Evolutionary conservation across 257 asterid genomes (phyloP).

Genomic region (Nicotiana tabacum): DNA sequence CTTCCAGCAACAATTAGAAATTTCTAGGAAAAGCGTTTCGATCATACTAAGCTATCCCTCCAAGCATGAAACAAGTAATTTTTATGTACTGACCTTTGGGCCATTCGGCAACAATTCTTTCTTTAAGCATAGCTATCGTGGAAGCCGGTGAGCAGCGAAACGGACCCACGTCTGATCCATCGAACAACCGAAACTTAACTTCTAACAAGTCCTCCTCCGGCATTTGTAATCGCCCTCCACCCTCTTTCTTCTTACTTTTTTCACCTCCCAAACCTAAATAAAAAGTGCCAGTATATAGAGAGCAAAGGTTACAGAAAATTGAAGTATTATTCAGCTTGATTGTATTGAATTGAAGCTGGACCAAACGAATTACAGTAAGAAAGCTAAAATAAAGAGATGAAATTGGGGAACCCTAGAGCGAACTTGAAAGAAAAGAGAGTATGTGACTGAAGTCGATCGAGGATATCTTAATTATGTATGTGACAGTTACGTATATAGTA

Average conservation of each 20-base stretch:
- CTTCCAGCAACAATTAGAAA: not conserved
- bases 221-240: constrained; percentile 26
- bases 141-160: constrained; percentile 78
- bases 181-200: constrained; percentile 84
- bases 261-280: not conserved
- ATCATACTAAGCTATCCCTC: not conserved
- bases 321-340: not conserved
- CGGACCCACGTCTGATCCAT: constrained; percentile 95
- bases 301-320: not conserved
- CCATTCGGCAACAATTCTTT: constrained; percentile 54
- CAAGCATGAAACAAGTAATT: not conserved
- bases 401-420: not conserved
- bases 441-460: not conserved
- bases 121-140: constrained; percentile 79
- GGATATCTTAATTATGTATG: not conserved
- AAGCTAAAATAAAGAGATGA: not conserved
- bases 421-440: not conserved
- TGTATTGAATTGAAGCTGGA: not conserved
- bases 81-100: constrained; percentile 26
- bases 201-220: constrained; percentile 52
- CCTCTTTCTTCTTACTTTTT: not conserved
- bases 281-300: not conserved
- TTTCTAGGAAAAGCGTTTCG: not conserved
- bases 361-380: not conserved
- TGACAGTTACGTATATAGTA: not conserved